Evolutionary conservation across 768 basidiomycete genomes (phyloP).

Genomic region (Mycena polygramma): DNA sequence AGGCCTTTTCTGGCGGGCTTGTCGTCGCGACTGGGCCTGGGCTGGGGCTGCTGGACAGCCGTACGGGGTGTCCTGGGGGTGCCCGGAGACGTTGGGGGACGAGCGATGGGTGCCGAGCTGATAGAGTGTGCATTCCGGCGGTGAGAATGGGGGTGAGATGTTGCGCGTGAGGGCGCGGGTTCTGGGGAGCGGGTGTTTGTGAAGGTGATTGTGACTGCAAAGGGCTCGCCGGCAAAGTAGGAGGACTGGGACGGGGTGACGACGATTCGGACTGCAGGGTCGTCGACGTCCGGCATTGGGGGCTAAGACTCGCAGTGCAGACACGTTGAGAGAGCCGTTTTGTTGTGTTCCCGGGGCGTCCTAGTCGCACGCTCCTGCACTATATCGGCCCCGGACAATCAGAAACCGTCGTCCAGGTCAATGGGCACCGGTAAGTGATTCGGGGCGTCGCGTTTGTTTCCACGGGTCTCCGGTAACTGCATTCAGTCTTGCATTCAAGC

Average conservation of each 20-base stretch:
- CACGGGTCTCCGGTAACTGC: too few relatives aligned
- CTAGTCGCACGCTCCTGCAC: slow-evolving; percentile 23
- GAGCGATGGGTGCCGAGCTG: slow-evolving; percentile 84
- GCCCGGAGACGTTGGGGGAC: slow-evolving; percentile 88
- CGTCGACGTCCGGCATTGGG: slow-evolving; percentile 44
- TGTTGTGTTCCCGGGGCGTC: not conserved
- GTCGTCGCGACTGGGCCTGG: slow-evolving; percentile 42
- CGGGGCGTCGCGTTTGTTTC: slow-evolving; percentile 4
- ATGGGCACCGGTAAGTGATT: slow-evolving; percentile 16
- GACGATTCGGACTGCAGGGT: slow-evolving; percentile 73
- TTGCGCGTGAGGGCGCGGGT: slow-evolving; percentile 49
- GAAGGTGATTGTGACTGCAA: slow-evolving; percentile 88
- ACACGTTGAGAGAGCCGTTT: not conserved
- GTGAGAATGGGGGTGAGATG: slow-evolving; percentile 56
- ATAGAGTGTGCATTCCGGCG: slow-evolving; percentile 84
- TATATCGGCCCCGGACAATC: slow-evolving; percentile 18
- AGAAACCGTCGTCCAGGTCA: slow-evolving; percentile 9
- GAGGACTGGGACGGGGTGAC: slow-evolving; percentile 88
- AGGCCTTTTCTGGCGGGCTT: slow-evolving; percentile 63
- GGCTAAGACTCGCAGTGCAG: not conserved
- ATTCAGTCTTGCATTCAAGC: too few relatives aligned
- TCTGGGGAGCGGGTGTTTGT: slow-evolving; percentile 80
- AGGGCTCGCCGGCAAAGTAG: slow-evolving; percentile 93
- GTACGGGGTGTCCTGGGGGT: slow-evolving; percentile 60
- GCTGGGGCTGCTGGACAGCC: slow-evolving; percentile 41